Conservation (phyloP, 176 grass and related monocot species). For the Sorghum bicolor region DNA sequence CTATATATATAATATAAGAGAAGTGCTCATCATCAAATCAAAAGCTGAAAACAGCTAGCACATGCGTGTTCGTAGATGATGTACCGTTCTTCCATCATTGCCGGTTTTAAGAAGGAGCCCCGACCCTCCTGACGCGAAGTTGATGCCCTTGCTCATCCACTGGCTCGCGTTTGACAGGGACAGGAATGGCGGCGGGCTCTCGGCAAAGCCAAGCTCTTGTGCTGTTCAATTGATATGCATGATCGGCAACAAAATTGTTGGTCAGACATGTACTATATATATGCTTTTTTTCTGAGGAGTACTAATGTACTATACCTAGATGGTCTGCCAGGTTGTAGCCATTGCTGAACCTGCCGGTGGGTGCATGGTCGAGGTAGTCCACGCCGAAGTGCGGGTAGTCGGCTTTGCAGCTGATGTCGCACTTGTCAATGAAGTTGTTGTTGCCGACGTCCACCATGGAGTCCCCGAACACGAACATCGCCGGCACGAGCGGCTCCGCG, state of each 20-base stretch:
- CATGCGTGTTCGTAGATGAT: background rate
- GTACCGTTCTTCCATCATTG: background rate
- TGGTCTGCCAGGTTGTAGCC: conserved; percentile 75
- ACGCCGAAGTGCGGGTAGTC: conserved; percentile 56
- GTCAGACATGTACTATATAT: background rate
- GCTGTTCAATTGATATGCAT: conserved; percentile 9
- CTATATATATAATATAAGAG: background rate
- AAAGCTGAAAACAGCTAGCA: background rate
- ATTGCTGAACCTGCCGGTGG: conserved; percentile 91
- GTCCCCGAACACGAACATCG: conserved; percentile 85
- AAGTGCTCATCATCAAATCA: background rate
- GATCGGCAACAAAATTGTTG: background rate
- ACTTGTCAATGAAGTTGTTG: conserved; percentile 57
- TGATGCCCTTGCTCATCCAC: conserved; percentile 58
- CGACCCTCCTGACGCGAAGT: conserved; percentile 86
- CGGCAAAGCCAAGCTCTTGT: conserved; percentile 50
- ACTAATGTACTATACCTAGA: conserved; percentile 58
- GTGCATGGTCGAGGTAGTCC: conserved; percentile 41
- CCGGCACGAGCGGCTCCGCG: conserved; percentile 38
- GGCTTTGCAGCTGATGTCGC: conserved; percentile 23
- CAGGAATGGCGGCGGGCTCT: conserved; percentile 69
- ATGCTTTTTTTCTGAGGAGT: too few species aligned
- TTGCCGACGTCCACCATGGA: conserved; percentile 87
- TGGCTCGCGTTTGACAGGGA: conserved; percentile 32
- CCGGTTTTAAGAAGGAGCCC: conserved; percentile 50